Evolutionary conservation across 1,284 basidiomycete genomes (phyloP).

Genomic region (Ganoderma multipileum): DNA sequence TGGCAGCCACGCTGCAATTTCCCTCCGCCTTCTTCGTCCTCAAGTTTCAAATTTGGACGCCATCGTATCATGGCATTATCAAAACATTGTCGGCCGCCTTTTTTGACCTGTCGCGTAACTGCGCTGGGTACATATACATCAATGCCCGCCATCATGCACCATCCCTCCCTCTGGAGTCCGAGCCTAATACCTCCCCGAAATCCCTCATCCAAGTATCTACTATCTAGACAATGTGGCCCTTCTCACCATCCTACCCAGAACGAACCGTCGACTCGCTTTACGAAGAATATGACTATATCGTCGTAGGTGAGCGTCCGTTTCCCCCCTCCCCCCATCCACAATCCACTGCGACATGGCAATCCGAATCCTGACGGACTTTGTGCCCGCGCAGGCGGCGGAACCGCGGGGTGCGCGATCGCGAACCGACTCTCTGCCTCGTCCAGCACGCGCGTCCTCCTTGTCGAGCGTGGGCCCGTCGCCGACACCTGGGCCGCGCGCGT

Average conservation of each 20-base stretch:
- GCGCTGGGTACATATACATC: not conserved
- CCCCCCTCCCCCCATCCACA: not conserved
- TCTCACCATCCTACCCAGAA: constrained; percentile 23
- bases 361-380: not conserved
- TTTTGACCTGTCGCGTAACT: not conserved
- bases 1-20: not conserved
- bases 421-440: constrained; percentile 36
- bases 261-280: constrained; percentile 15
- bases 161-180: no score
- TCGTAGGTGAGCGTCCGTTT: constrained; percentile 28
- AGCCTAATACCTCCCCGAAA: not conserved
- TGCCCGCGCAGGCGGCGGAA: constrained; percentile 37
- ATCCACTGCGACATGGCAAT: not conserved
- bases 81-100: not conserved
- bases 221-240: constrained; percentile 23
- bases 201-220: not conserved
- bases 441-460: constrained; percentile 40
- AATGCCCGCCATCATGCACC: not conserved
- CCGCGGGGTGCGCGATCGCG: constrained; percentile 46
- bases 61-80: not conserved
- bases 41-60: not conserved
- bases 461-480: constrained; percentile 43
- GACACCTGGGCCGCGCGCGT: constrained; percentile 45
- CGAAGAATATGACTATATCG: constrained; percentile 35
- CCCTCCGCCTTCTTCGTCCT: not conserved